These are phyloP conservation scores for Colletotrichum caudatum DNA, from an alignment of 2,329 filamentous ascomycete genomes.

Conservation along the genomic window DNA sequence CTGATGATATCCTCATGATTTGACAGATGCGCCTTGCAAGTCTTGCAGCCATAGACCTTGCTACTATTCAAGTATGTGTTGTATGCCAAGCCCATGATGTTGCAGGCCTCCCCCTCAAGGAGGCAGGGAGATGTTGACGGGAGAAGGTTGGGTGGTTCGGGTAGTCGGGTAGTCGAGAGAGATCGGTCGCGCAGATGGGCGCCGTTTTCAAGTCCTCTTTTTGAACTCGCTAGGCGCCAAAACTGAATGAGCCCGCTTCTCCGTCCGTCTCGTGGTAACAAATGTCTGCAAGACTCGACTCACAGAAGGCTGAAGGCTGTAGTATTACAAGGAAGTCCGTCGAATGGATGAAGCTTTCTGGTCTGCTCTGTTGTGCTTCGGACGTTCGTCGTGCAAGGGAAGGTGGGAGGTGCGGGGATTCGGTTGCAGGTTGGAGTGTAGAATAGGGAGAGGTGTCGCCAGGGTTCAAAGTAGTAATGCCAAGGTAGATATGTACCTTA, in stretches of 20 bases:
- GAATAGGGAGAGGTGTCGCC: background rate
- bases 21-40: slow-evolving; percentile 94
- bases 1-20: slow-evolving; percentile 98
- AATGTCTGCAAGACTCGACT: background rate
- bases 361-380: background rate
- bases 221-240: background rate
- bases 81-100: slow-evolving; percentile 87
- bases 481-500: background rate
- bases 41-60: slow-evolving; percentile 93
- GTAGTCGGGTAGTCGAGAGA: background rate
- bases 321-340: background rate
- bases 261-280: background rate
- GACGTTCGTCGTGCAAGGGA: background rate
- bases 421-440: background rate
- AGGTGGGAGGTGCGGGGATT: background rate
- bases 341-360: background rate
- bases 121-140: slow-evolving; percentile 4
- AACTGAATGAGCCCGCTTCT: background rate
- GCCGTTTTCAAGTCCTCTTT: background rate
- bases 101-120: slow-evolving; percentile 6
- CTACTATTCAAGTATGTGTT: slow-evolving; percentile 89
- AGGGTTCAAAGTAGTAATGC: background rate
- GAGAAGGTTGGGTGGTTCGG: background rate
- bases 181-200: background rate
- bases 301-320: too few relatives aligned